Evolutionary conservation across 2,329 filamentous ascomycete species (phyloP), one percentile per base, ranked within the genome.

Genomic region (Salinomyces thailandicus): DNA sequence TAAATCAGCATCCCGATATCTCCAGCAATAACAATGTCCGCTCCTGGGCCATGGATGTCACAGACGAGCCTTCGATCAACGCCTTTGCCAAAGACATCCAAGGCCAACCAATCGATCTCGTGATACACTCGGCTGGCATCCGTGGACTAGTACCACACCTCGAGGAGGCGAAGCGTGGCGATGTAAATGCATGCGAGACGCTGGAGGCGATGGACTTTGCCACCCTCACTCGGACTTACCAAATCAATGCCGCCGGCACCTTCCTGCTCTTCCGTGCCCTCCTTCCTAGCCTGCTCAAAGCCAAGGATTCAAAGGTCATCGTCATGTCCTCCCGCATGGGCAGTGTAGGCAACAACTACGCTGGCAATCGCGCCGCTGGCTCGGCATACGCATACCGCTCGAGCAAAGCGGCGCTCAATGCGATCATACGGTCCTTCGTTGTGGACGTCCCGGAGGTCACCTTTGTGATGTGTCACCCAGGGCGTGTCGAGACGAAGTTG

Each of bases 381-480:
- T 57, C 59, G 2, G 63, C 56, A 2, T 69, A 68, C 43, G 66
- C 66, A 8, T 69, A 69, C 44, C 52, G 66, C 6, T 63, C 65
- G 4, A 62, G 58, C 28, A 68, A 69, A 45, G 64, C 64, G 3
- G 66, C 62, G 16, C 46, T 67, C 22, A 68, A 69, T 42, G 60
- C 62, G 5, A 54, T 69, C 5, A 54, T 68, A 2, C 59, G 60
- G 46, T 63, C 59, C 29, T 61, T 68, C 20, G 57, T 53, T 18
- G 50, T 65, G 6, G 66, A 68, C 54, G 57, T 66, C 11, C 58
- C 60, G 0, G 59, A 62, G 4, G 59, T 66, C 1, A 44, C 45
- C 2, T 68, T 65, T 36, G 48, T 64, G 33, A 39, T 66, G 18
- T 46, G 65, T 47, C 66, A 69, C 53, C 64, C 65, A 0, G 64